Conservation (phyloP, 495 filamentous ascomycete genomes). For the Apiosordaria backusii region DNA sequence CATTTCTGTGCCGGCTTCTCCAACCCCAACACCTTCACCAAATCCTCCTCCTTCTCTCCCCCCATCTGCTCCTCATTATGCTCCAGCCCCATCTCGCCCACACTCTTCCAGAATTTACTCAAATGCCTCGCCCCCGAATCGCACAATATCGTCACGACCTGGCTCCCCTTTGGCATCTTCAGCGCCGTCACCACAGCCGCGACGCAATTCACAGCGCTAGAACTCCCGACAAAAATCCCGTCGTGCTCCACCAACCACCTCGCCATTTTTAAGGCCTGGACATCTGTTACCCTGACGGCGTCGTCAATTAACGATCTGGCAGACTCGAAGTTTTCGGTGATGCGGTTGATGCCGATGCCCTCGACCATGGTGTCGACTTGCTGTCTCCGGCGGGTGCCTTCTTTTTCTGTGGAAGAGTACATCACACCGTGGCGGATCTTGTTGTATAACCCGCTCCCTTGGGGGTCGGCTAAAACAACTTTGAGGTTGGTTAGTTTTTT, state of each 20-base stretch:
- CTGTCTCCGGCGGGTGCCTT: slow-evolving; percentile 80
- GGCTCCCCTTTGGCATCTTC: slow-evolving; percentile 61
- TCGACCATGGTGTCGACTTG: slow-evolving; percentile 97
- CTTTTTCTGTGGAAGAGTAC: slow-evolving; percentile 82
- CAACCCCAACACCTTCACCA: neutral
- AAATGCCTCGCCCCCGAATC: slow-evolving; percentile 89
- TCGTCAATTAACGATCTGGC: slow-evolving; percentile 82
- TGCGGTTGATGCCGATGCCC: slow-evolving; percentile 88
- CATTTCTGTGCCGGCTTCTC: neutral
- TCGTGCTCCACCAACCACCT: slow-evolving; percentile 94
- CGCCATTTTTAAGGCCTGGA: slow-evolving; percentile 89
- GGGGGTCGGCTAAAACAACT: slow-evolving; percentile 87
- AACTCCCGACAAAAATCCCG: slow-evolving; percentile 90
- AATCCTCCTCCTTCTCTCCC: slow-evolving; percentile 13
- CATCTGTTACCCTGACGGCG: slow-evolving; percentile 86
- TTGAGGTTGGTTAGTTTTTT: slow-evolving; percentile 46
- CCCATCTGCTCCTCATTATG: slow-evolving; percentile 42
- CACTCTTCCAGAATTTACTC: slow-evolving; percentile 88
- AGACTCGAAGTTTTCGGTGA: slow-evolving; percentile 87
- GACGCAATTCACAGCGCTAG: slow-evolving; percentile 93
- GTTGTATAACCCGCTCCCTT: slow-evolving; percentile 91
- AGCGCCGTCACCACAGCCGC: slow-evolving; percentile 79
- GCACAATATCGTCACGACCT: slow-evolving; percentile 87
- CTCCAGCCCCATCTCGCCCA: slow-evolving; percentile 65
- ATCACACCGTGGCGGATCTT: slow-evolving; percentile 88